These are phyloP conservation scores for Thielaviopsis populi DNA, from an alignment of 2,329 filamentous ascomycete species.

Conservation along the genomic window DNA sequence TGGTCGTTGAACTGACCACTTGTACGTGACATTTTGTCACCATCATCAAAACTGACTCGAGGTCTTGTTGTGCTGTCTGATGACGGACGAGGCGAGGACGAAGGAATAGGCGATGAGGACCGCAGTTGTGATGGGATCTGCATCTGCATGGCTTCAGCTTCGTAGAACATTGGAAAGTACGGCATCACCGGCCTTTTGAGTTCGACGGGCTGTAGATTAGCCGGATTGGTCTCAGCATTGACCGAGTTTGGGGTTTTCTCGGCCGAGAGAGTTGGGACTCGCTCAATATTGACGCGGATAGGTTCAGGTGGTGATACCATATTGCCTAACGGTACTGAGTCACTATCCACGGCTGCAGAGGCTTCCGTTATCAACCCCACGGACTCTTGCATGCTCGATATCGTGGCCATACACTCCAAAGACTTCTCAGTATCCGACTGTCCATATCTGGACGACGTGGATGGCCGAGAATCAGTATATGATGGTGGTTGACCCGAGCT, in stretches of 20 bases:
- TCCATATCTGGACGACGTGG: not conserved
- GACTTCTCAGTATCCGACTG: not conserved
- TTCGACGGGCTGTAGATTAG: not conserved
- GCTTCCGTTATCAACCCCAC: not conserved
- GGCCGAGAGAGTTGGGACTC: slow-evolving; percentile 10
- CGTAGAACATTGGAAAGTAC: slow-evolving; percentile 13
- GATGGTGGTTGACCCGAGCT: slow-evolving; percentile 40
- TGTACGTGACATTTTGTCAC: slow-evolving; percentile 7
- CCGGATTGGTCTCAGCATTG: not conserved
- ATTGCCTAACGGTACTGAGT: too few relatives aligned
- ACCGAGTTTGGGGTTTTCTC: slow-evolving; percentile 11
- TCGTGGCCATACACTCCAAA: not conserved
- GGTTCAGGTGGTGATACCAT: not conserved
- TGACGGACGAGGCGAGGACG: slow-evolving; percentile 9
- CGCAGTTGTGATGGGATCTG: not conserved
- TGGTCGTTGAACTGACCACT: slow-evolving; percentile 5
- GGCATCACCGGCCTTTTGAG: not conserved
- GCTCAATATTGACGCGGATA: slow-evolving; percentile 12
- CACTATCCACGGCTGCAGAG: not conserved
- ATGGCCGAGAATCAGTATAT: slow-evolving; percentile 38
- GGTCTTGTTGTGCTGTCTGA: slow-evolving; percentile 3
- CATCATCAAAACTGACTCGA: slow-evolving; percentile 9
- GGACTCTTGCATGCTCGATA: not conserved
- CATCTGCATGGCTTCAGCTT: not conserved
- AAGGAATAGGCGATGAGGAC: not conserved